Conservation (phyloP, 371 early-diverging fungal genomes). For the Batkoa obscura region DNA sequence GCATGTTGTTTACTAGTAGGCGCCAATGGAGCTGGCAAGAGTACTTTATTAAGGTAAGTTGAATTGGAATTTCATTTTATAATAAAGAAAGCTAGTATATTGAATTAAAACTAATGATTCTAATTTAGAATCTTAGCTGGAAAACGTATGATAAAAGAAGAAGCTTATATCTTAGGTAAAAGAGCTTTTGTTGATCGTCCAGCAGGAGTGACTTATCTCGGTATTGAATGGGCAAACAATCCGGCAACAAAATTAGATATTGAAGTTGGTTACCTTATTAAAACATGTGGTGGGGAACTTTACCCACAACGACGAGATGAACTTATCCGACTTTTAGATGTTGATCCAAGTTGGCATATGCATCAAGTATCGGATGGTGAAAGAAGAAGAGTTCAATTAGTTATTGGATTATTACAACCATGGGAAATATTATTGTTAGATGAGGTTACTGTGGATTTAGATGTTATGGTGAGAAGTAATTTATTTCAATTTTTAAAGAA, state of each 20-base stretch:
- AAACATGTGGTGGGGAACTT: slow-evolving; percentile 39
- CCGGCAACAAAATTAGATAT: slow-evolving; percentile 36
- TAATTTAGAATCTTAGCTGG: slow-evolving; percentile 19
- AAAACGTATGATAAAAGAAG: slow-evolving; percentile 37
- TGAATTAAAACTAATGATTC: not conserved
- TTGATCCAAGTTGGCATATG: slow-evolving; percentile 52
- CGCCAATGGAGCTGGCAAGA: slow-evolving; percentile 12
- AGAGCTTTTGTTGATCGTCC: slow-evolving; percentile 37
- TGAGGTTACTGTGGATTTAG: slow-evolving; percentile 70
- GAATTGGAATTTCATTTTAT: not conserved
- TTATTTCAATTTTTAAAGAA: slow-evolving; percentile 34
- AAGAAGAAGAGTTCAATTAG: slow-evolving; percentile 46
- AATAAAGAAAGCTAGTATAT: too few relatives aligned
- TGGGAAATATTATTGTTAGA: slow-evolving; percentile 52
- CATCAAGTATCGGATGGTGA: slow-evolving; percentile 52
- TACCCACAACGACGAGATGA: slow-evolving; percentile 35
- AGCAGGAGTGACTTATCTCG: slow-evolving; percentile 53
- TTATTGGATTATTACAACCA: slow-evolving; percentile 51
- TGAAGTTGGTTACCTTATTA: slow-evolving; percentile 38
- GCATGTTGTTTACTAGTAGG: slow-evolving; percentile 7
- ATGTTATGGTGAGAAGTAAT: slow-evolving; percentile 49
- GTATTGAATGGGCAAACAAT: slow-evolving; percentile 59
- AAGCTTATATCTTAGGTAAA: slow-evolving; percentile 32
- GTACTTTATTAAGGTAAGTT: slow-evolving; percentile 7
- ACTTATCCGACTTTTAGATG: slow-evolving; percentile 44